A percentile compares a stretch with the other conserved stretches of the same genome.
Evolutionary conservation across 1,284 basidiomycete species (phyloP).

Genomic region (Ceratobasidium sp.): DNA sequence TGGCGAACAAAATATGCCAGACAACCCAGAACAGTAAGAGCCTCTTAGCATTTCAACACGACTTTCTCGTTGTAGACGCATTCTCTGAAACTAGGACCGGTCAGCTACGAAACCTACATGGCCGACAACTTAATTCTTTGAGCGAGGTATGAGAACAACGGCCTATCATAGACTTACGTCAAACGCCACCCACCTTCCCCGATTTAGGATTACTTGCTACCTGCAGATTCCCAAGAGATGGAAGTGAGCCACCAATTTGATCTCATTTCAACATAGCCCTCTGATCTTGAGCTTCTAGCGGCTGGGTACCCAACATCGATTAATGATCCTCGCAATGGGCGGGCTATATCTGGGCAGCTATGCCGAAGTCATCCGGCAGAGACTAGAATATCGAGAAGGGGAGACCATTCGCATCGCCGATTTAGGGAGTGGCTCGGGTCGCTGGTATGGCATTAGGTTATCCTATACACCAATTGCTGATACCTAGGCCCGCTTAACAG

Average conservation of each 20-base stretch:
- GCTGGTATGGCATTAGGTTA: slow-evolving; percentile 6
- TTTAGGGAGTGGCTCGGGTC: slow-evolving; percentile 29
- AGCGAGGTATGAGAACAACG: slow-evolving; percentile 7
- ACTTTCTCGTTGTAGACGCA: neutral
- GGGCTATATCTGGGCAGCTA: slow-evolving; percentile 39
- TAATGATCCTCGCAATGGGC: slow-evolving; percentile 30
- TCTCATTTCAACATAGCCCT: neutral
- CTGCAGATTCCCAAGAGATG: slow-evolving; percentile 34
- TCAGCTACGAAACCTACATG: slow-evolving; percentile 17
- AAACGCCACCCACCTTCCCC: too few species aligned
- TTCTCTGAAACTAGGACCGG: neutral
- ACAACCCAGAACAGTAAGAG: neutral
- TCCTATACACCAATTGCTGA: neutral
- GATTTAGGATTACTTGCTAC: slow-evolving; percentile 32
- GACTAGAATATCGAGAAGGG: slow-evolving; percentile 27
- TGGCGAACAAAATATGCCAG: slow-evolving; percentile 1
- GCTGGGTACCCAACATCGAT: slow-evolving; percentile 35
- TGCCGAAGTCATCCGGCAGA: slow-evolving; percentile 8
- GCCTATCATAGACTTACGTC: too few species aligned
- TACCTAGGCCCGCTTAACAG: slow-evolving; percentile 15
- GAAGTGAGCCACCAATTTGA: neutral
- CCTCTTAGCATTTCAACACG: neutral
- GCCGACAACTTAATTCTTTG: slow-evolving; percentile 18
- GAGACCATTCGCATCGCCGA: slow-evolving; percentile 35
- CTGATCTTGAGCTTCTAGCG: slow-evolving; percentile 12